Evolutionary conservation across 2,329 filamentous ascomycete genomes (phyloP).

Genomic region (Pseudogymnoascus sp.): DNA sequence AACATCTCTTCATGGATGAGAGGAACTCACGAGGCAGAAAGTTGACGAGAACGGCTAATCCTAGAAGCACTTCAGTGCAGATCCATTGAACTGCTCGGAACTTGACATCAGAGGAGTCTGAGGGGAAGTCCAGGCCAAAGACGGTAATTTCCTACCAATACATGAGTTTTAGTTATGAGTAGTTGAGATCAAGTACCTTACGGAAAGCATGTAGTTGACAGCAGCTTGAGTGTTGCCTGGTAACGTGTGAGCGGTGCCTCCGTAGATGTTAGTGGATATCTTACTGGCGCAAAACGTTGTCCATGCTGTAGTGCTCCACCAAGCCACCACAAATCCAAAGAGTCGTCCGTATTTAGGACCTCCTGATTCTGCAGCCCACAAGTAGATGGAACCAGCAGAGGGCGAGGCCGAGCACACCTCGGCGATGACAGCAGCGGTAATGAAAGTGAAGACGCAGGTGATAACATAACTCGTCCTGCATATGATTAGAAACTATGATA

Average conservation of each 20-base stretch:
- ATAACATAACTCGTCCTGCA: conserved; percentile 52
- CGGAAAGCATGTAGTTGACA: conserved; percentile 47
- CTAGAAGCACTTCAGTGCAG: conserved; percentile 45
- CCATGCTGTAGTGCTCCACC: conserved; percentile 59
- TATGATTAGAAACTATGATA: conserved; percentile 12
- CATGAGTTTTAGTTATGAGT: neutral
- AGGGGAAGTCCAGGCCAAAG: conserved; percentile 49
- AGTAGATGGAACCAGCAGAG: conserved; percentile 35
- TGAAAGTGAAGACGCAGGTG: conserved; percentile 54
- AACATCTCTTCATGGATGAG: conserved; percentile 14
- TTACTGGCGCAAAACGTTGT: conserved; percentile 50
- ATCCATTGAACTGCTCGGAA: conserved; percentile 58
- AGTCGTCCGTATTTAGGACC: conserved; percentile 35
- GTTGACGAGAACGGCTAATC: conserved; percentile 43
- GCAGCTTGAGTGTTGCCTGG: conserved; percentile 44
- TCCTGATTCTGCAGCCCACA: conserved; percentile 44
- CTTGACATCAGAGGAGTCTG: conserved; percentile 45
- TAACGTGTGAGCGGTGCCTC: neutral
- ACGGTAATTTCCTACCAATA: conserved; percentile 46
- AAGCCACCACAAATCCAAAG: conserved; percentile 44
- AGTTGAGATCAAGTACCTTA: conserved; percentile 24
- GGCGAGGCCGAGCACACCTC: conserved; percentile 47
- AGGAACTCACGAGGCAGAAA: conserved; percentile 42
- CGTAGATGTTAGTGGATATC: conserved; percentile 8
- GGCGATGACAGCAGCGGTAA: conserved; percentile 53